Evolutionary conservation across 768 basidiomycete species (phyloP).

Genomic region (Mycena olivaceomarginata): DNA sequence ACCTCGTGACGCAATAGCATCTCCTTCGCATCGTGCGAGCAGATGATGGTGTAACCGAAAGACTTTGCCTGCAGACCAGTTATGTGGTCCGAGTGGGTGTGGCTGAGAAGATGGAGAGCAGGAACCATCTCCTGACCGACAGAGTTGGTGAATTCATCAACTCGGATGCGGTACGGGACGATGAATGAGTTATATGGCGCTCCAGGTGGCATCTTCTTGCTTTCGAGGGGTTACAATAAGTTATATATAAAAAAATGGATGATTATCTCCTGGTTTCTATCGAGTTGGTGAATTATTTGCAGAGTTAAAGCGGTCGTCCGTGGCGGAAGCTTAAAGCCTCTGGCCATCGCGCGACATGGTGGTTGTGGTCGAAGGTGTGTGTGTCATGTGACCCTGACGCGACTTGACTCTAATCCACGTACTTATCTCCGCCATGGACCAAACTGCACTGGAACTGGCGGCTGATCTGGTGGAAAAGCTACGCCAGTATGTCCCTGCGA

Average conservation of each 20-base stretch:
- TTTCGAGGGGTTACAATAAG: background rate
- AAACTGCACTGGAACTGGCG: slow-evolving; percentile 33
- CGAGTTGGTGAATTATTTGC: background rate
- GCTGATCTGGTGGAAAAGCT: slow-evolving; percentile 32
- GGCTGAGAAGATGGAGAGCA: slow-evolving; percentile 86
- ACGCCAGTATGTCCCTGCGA: slow-evolving; percentile 29
- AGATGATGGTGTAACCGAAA: slow-evolving; percentile 84
- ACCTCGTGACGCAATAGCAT: slow-evolving; percentile 90
- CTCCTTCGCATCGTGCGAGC: slow-evolving; percentile 89
- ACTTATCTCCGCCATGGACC: slow-evolving; percentile 33
- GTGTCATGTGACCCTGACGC: slow-evolving; percentile 7
- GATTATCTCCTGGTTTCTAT: background rate
- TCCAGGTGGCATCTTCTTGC: slow-evolving; percentile 78
- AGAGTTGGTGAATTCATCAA: slow-evolving; percentile 85
- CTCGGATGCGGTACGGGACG: slow-evolving; percentile 87
- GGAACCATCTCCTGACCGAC: slow-evolving; percentile 58
- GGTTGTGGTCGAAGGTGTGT: background rate
- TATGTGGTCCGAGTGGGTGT: slow-evolving; percentile 94
- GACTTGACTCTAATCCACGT: background rate
- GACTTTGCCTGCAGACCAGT: slow-evolving; percentile 84
- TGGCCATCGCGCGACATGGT: background rate
- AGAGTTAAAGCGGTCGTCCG: background rate
- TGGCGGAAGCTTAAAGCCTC: slow-evolving; percentile 26
- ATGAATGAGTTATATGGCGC: slow-evolving; percentile 87
- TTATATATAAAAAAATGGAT: background rate